These are phyloP conservation scores for Solanum raphanifolium DNA, from an alignment of 257 asterid genomes.

Conservation along the genomic window DNA sequence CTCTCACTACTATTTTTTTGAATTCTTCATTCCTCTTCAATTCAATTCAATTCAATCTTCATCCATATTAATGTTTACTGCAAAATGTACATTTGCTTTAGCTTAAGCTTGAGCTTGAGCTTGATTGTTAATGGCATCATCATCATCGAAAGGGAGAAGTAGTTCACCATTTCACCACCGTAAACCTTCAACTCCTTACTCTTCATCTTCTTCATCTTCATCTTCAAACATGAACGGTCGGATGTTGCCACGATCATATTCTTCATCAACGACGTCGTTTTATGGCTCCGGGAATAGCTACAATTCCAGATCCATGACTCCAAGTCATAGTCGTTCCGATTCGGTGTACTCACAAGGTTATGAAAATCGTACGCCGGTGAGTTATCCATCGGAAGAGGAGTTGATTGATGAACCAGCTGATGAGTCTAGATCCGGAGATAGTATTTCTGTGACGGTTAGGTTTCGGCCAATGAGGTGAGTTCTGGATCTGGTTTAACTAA, in stretches of 20 bases:
- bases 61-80: background rate
- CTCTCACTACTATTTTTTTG: background rate
- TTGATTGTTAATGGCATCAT: constrained; percentile 87
- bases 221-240: constrained; percentile 78
- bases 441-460: constrained; percentile 89
- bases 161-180: constrained; percentile 60
- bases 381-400: constrained; percentile 61
- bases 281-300: constrained; percentile 73
- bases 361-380: constrained; percentile 43
- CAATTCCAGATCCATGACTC: constrained; percentile 75
- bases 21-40: constrained; percentile 16
- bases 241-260: constrained; percentile 50
- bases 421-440: constrained; percentile 74
- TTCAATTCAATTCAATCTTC: constrained; percentile 12
- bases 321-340: constrained; percentile 35
- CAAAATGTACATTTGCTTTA: background rate
- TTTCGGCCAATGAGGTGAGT: constrained; percentile 90
- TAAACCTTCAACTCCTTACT: constrained; percentile 77
- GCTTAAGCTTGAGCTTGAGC: constrained; percentile 40
- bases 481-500: constrained; percentile 23
- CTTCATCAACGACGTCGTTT: constrained; percentile 58
- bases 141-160: constrained; percentile 85
- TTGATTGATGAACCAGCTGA: constrained; percentile 50
- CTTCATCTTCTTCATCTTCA: constrained; percentile 79
- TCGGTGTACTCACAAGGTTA: constrained; percentile 25